These are phyloP conservation scores for Ophiostoma sp. DNA, from an alignment of 2,329 filamentous ascomycete genomes.

Conservation along the genomic window DNA sequence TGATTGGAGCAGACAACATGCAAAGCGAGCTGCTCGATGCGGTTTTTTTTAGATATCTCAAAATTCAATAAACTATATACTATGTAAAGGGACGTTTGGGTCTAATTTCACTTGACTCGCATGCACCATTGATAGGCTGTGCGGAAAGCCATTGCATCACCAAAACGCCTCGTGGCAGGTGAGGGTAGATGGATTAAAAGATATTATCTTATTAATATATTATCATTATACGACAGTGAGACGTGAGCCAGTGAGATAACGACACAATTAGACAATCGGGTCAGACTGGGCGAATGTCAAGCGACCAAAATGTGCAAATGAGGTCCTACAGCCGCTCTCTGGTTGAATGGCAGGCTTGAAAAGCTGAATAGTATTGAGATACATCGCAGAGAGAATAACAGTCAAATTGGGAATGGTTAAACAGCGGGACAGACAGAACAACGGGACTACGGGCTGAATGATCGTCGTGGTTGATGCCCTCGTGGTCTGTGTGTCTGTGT, in stretches of 20 bases:
- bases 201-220: not conserved
- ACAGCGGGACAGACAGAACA: not conserved
- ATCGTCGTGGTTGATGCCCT: conserved; percentile 7
- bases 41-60: too few relatives aligned
- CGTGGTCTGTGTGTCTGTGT: conserved; percentile 3
- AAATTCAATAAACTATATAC: too few relatives aligned
- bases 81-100: not conserved
- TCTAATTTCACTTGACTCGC: not conserved
- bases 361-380: too few relatives aligned
- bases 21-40: not conserved
- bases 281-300: not conserved
- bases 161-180: conserved; percentile 1
- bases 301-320: not conserved
- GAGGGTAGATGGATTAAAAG: not conserved
- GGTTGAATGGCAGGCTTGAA: not conserved
- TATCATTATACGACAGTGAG: not conserved
- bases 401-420: too few relatives aligned
- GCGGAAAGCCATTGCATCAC: conserved; percentile 4
- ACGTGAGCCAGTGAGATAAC: too few relatives aligned
- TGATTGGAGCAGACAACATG: not conserved
- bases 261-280: not conserved
- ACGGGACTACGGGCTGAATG: not conserved
- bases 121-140: not conserved
- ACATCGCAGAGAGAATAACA: too few relatives aligned
- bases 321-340: not conserved